Base-by-base conservation (phyloP, 1,284 basidiomycete species). In the Leucoagaricus sp. region DNA sequence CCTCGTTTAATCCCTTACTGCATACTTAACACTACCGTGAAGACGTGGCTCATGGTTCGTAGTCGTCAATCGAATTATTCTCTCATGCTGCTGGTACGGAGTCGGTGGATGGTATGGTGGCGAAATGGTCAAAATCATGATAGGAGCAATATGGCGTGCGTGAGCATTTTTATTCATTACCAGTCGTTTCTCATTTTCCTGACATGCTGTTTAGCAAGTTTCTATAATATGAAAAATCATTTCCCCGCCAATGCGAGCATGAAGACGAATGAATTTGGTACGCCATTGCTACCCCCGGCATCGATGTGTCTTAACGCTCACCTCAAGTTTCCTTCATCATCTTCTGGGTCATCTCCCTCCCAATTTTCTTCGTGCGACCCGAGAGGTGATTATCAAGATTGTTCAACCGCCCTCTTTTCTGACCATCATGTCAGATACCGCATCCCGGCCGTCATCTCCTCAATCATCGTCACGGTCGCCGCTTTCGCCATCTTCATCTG, bases 241-340 rank as follows among this genome's bases (percentile, higher is more conserved):
- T 71, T 72, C 36, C 61, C 63, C 4, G 60, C 67, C 2, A 56
- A 58, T 40, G 61, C 61, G 13, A 62, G 54, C 0, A 71, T 72
- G 70, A 55, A 71, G 55, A 71, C 68, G 3, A 70, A 71, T 58
- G 69, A 71, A 58, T 70, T 72, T 44, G 60, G 70, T 71, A 15
- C 26, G 67, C 58, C 6, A 38, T 15, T 33, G 7, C 8, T 33
- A 38, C 6, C 4, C 17, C 17, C 8, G 17, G 15, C 4, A 38
- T 4, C 4, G 8, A 4, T 38, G 13, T n/a, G 8, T 38, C 4
- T n/a, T 38, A n/a, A 38, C n/a, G 4, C 36, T 5, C 4, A 53
- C 23, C 13, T 36, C 38, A 17, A 59, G 60, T 61, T 42, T 21
- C 58, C 2, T 60, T 63, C 41, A 49, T 64, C 26, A 60, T 58